phyloP scores from a whole-genome alignment of 1,284 basidiomycete genomes.

The Paramarasmius palmivorus region DNA sequence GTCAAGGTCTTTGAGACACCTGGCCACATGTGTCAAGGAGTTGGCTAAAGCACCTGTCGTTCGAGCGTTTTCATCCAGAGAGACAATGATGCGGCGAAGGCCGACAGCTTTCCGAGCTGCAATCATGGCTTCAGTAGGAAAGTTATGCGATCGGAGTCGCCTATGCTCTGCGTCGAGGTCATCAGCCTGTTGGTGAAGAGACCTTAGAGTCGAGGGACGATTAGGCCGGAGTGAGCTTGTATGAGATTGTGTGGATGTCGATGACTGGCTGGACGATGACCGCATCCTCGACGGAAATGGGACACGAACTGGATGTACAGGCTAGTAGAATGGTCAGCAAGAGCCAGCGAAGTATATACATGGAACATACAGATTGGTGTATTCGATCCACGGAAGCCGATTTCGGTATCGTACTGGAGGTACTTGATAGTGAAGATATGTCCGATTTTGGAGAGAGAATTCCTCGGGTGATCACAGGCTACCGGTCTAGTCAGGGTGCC shows the following conservation, averaged over 20 bases:
- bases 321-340: not conserved
- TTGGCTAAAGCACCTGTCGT: conserved; percentile 11
- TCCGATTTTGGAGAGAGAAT: not conserved
- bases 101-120: conserved; percentile 12
- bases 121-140: conserved; percentile 8
- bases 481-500: no score
- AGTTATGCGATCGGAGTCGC: conserved; percentile 9
- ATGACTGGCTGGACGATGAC: not conserved
- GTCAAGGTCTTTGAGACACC: conserved; percentile 12
- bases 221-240: not conserved
- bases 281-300: not conserved
- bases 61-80: conserved; percentile 2
- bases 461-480: not conserved
- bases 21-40: conserved; percentile 13
- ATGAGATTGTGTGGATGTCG: not conserved
- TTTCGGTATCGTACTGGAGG: not conserved
- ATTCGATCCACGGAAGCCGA: not conserved
- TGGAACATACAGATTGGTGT: not conserved
- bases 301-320: not conserved
- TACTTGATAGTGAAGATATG: not conserved
- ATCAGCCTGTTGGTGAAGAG: conserved; percentile 7
- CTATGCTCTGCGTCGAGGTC: conserved; percentile 12
- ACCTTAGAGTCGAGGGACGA: not conserved
- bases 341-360: no score
- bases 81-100: conserved; percentile 8